Base-by-base conservation (phyloP, 2,329 filamentous ascomycete species). In the Didymosphaeria variabile region DNA sequence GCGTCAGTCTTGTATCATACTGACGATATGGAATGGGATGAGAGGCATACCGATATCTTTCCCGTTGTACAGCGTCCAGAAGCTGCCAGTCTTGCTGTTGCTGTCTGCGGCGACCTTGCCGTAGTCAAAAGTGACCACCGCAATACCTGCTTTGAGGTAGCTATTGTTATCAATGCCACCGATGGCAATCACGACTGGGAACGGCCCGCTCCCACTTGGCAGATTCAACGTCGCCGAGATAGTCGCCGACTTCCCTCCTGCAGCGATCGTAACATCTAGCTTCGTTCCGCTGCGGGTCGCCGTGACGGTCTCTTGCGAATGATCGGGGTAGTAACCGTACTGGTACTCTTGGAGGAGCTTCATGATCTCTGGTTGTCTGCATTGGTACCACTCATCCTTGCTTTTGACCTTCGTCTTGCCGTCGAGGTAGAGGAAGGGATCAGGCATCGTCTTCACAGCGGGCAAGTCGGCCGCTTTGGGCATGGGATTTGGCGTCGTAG, bases 321-420 rank as follows among this genome's bases (percentile, higher is more conserved):
- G 82, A 65, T 85, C 82, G 0, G 83, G 82, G 67, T 85, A 85
- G 70, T 82, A 84, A 9, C 83, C 83, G 64, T 78, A 84, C 71
- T 85, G 82, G 71, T 85, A 84, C 61, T 84, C 80, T 63, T 85
- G 82, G 21, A 85, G 73, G 65, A 85, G 68, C 60, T 79, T 75
- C 42, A 84, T n/a, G 55, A 85, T 82, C 72, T 85, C 82, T 0
- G 82, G 83, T 66, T 82, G 81, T 3, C 82, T 81, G 67, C 83
- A 85, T 47, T 74, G 68, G 64, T 80, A 81, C 82, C 82, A 85
- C 63, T 84, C 81, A 42, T 83, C 81, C 44, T 73, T 77, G 23
- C 80, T 81, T 63, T 78, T 68, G 44, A 84, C 77, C 17, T 81
- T 77, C 57, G 79, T 79, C 58, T 79, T 74, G 29, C 77, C 81